Evolutionary conservation across 352 stramenopile species (phyloP).

Genomic region (Phytophthora cryptogea): DNA sequence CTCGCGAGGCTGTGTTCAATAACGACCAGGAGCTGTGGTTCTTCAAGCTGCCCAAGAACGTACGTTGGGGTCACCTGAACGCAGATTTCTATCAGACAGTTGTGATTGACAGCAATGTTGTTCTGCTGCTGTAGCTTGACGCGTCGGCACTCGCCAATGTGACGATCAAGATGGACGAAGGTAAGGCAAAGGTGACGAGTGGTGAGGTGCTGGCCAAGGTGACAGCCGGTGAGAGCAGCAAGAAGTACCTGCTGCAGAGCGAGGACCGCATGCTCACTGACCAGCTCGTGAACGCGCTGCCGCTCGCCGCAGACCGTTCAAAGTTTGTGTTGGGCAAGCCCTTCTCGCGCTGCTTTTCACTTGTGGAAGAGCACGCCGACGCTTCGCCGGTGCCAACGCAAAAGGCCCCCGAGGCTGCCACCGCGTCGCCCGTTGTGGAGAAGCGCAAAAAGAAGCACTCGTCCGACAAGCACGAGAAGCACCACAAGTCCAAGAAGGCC

Average conservation of each 20-base stretch:
- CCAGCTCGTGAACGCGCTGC: conserved; percentile 82
- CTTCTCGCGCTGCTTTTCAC: conserved; percentile 74
- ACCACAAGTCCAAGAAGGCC: conserved; percentile 61
- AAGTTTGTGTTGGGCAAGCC: conserved; percentile 74
- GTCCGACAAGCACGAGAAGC: conserved; percentile 37
- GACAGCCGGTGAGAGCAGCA: conserved; percentile 36
- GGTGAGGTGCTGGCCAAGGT: conserved; percentile 54
- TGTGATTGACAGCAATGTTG: conserved; percentile 15
- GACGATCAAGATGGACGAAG: conserved; percentile 60
- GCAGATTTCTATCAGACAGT: neutral
- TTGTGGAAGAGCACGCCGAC: conserved; percentile 55
- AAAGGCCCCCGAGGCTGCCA: conserved; percentile 10
- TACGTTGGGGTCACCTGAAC: conserved; percentile 33
- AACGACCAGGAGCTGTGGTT: conserved; percentile 88
- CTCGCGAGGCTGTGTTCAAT: conserved; percentile 60
- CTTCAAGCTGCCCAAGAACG: conserved; percentile 83
- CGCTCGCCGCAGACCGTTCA: conserved; percentile 53
- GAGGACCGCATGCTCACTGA: conserved; percentile 68
- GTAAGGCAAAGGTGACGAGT: conserved; percentile 23
- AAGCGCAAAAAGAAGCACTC: conserved; percentile 44
- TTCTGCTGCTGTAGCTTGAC: conserved; percentile 50
- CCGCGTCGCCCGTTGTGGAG: conserved; percentile 17
- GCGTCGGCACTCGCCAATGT: conserved; percentile 70
- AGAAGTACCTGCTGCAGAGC: conserved; percentile 60
- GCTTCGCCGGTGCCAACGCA: conserved; percentile 14